Base-by-base conservation (phyloP, 495 filamentous ascomycete genomes). In the Aspergillus steynii region DNA sequence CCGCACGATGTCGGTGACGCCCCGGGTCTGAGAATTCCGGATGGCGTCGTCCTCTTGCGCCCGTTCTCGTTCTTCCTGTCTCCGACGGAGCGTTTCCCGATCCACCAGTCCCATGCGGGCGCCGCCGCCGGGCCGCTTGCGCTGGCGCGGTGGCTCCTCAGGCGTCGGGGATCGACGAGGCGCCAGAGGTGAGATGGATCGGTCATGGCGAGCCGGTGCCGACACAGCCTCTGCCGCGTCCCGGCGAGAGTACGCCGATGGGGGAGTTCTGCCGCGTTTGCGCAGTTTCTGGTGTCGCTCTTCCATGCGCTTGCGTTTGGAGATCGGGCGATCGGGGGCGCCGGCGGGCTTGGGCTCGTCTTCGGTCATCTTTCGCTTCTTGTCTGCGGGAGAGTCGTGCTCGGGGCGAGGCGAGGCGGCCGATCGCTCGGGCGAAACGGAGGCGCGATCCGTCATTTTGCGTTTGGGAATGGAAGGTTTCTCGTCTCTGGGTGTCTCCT, bases 51-150 rank as follows among this genome's bases (percentile, higher is more conserved):
- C 78, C 62, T 82, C 75, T 62, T 82, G 70, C 53, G 84, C 81
- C 12, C 83, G 84, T 56, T 94, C 85, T 46, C 86, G 80, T 65
- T 90, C 85, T 61, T 86, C 76, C 50, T 88, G 84, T 64, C 85
- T 82, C 61, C 88, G 85, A 10, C 86, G 83, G 55, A 91, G 82
- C 26, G 85, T 83, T 54, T 90, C 88, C 15, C 86, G 82, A 56
- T 93, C 87, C 29, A 84, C 82, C 12, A 86, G 85, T 7, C 85
- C 84, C 65, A 96, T 84, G 53, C 95, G 88, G 5, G 92, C 83
- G 51, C 90, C 87, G 61, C 86, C 89, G 15, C 93, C 93, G 9
- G 95, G 95, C 20, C 92, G 86, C 76, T 97, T 97, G 45, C 89
- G 89, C 68, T 90, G 89, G 25, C 89, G 86, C 7, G 87, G 57